These are phyloP conservation scores for Magnaporthales sp. DNA, from an alignment of 2,329 filamentous ascomycete genomes.

Conservation along the genomic window DNA sequence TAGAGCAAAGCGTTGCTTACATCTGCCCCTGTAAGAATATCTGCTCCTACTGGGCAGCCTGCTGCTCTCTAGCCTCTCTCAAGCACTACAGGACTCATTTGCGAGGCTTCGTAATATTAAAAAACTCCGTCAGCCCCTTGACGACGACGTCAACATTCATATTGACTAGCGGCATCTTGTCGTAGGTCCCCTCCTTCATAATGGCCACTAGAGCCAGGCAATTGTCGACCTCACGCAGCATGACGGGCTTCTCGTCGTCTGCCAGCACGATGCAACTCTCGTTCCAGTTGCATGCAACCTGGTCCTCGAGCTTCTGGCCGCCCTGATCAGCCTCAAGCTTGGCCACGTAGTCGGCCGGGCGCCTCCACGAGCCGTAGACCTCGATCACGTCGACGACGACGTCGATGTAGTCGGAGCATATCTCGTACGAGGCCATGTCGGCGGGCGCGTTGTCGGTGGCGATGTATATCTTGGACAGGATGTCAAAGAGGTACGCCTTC, in stretches of 20 bases:
- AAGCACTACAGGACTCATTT: conserved; percentile 9
- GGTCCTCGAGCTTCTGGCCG: conserved; percentile 49
- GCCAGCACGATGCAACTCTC: conserved; percentile 62
- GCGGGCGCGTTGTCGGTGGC: conserved; percentile 89
- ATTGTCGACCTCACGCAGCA: conserved; percentile 60
- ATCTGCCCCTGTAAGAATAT: too few relatives aligned
- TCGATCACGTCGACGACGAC: conserved; percentile 96
- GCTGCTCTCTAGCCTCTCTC: too few relatives aligned
- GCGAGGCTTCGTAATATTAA: conserved; percentile 58
- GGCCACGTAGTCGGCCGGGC: conserved; percentile 44
- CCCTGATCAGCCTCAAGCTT: conserved; percentile 52
- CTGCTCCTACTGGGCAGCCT: too few relatives aligned
- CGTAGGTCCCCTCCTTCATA: conserved; percentile 77
- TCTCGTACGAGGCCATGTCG: conserved; percentile 94
- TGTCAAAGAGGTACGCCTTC: conserved; percentile 96
- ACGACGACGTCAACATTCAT: conserved; percentile 82
- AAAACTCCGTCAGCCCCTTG: conserved; percentile 70
- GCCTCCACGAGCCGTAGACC: conserved; percentile 73
- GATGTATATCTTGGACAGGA: conserved; percentile 97
- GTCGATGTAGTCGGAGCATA: conserved; percentile 97
- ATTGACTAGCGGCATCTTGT: conserved; percentile 76
- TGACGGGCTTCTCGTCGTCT: conserved; percentile 54
- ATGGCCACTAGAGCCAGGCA: conserved; percentile 78
- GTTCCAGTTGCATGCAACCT: conserved; percentile 55
- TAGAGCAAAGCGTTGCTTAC: not conserved